Percentiles rank a stretch among this genome's conserved stretches.
Evolutionary conservation across 78 protist genomes (phyloP).

Genomic region (Tieghemostelium lacteum): DNA sequence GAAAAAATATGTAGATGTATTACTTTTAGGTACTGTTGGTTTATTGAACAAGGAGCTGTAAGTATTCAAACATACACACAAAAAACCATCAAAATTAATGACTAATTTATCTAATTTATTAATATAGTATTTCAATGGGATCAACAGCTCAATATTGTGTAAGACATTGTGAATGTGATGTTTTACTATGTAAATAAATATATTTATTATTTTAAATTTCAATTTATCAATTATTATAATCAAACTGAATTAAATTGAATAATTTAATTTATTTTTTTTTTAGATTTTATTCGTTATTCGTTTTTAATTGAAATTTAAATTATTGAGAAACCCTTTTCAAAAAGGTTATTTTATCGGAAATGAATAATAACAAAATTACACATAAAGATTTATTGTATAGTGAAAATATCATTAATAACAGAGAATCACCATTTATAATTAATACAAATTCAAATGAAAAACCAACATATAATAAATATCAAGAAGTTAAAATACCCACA

Average conservation of each 20-base stretch:
- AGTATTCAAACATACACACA: not conserved
- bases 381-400: not conserved
- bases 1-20: slow-evolving; percentile 14
- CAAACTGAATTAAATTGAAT: too few relatives aligned
- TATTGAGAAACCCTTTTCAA: not conserved
- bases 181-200: slow-evolving; percentile 43
- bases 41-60: slow-evolving; percentile 39
- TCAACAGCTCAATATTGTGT: slow-evolving; percentile 43
- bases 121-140: slow-evolving; percentile 57
- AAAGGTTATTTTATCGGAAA: not conserved
- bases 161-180: slow-evolving; percentile 61
- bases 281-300: not conserved
- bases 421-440: not conserved
- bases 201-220: not conserved
- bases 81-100: not conserved
- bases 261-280: too few relatives aligned
- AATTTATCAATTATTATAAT: too few relatives aligned
- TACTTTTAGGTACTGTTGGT: slow-evolving; percentile 53
- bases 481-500: too few relatives aligned
- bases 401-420: not conserved
- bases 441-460: not conserved
- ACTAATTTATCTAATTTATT: not conserved
- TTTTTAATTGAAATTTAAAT: not conserved
- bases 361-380: not conserved
- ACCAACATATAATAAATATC: not conserved